phyloP scores from a whole-genome alignment of 2,329 filamentous ascomycete genomes.

The Calonectria henricotiae region DNA sequence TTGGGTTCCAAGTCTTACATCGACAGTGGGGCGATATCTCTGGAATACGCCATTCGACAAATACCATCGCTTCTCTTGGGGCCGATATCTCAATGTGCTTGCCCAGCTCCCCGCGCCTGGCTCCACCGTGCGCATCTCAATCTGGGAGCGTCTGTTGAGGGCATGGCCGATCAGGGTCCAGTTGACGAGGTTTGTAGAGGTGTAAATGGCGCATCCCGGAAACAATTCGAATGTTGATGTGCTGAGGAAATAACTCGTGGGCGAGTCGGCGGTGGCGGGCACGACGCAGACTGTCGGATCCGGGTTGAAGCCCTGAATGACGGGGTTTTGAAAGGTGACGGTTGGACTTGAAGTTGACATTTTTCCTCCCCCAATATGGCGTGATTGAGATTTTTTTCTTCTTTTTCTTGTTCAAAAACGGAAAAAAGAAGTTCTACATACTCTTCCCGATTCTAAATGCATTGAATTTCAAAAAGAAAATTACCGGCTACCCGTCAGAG shows the following conservation, averaged over 20 bases:
- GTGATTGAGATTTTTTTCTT: no score
- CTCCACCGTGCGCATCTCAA: constrained; percentile 69
- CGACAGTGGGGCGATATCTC: constrained; percentile 59
- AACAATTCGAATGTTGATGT: constrained; percentile 77
- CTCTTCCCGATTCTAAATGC: neutral
- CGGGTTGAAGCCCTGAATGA: constrained; percentile 75
- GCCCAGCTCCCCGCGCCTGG: constrained; percentile 68
- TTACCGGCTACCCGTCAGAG: neutral
- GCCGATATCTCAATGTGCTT: constrained; percentile 64
- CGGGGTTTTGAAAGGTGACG: constrained; percentile 64
- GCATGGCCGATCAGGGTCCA: constrained; percentile 71
- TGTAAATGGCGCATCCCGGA: constrained; percentile 74
- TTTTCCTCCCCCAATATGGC: neutral
- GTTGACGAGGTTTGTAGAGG: constrained; percentile 68
- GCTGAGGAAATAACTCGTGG: constrained; percentile 69
- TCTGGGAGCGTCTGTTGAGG: constrained; percentile 66
- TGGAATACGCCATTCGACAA: constrained; percentile 65
- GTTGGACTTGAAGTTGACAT: constrained; percentile 32
- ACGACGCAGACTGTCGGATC: constrained; percentile 69
- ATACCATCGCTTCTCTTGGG: constrained; percentile 62
- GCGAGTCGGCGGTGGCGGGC: constrained; percentile 51
- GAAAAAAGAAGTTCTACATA: neutral
- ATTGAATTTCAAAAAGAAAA: neutral
- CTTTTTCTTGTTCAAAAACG: no score
- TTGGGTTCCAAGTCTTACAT: constrained; percentile 49